Evolutionary conservation across 352 stramenopile species (phyloP).

Genomic region (Pythium rhizo-oryzae): DNA sequence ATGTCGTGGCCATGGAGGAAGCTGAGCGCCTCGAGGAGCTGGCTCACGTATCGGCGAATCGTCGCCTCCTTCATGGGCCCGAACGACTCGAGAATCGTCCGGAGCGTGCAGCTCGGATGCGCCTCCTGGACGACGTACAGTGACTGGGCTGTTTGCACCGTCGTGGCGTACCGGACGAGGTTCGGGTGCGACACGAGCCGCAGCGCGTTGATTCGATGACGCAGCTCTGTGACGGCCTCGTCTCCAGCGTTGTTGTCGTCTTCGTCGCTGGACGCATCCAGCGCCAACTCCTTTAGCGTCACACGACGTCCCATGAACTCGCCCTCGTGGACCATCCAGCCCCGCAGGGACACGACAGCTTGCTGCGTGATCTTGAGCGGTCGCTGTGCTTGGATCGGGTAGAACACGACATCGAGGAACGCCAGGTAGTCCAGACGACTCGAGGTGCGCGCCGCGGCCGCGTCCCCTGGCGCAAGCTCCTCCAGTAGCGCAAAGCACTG

Average conservation of each 20-base stretch:
- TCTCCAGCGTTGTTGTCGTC: not conserved
- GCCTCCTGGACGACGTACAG: constrained; percentile 45
- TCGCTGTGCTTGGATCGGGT: constrained; percentile 33
- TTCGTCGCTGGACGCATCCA: not conserved
- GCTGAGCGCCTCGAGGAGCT: constrained; percentile 53
- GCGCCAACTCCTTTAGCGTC: constrained; percentile 22
- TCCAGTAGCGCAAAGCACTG: constrained; percentile 9
- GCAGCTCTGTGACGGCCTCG: constrained; percentile 21
- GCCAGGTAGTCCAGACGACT: constrained; percentile 38
- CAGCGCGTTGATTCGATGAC: constrained; percentile 42
- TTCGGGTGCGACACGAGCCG: constrained; percentile 50
- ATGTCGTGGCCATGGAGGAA: constrained; percentile 55
- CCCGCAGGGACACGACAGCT: not conserved
- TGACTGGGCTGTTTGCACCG: constrained; percentile 35
- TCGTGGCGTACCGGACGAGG: constrained; percentile 40
- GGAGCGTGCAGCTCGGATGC: constrained; percentile 48
- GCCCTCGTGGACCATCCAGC: constrained; percentile 12
- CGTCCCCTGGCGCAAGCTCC: not conserved
- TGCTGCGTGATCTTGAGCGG: constrained; percentile 17
- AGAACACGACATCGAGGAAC: constrained; percentile 67
- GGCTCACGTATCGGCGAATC: constrained; percentile 65
- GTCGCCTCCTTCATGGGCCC: constrained; percentile 74
- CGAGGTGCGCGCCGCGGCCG: constrained; percentile 5
- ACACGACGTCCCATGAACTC: not conserved
- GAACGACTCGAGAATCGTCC: constrained; percentile 69